Evolutionary conservation across 495 filamentous ascomycete genomes (phyloP), one percentile per base, ranked within the genome.

Genomic region (Penicillium samsonianum): DNA sequence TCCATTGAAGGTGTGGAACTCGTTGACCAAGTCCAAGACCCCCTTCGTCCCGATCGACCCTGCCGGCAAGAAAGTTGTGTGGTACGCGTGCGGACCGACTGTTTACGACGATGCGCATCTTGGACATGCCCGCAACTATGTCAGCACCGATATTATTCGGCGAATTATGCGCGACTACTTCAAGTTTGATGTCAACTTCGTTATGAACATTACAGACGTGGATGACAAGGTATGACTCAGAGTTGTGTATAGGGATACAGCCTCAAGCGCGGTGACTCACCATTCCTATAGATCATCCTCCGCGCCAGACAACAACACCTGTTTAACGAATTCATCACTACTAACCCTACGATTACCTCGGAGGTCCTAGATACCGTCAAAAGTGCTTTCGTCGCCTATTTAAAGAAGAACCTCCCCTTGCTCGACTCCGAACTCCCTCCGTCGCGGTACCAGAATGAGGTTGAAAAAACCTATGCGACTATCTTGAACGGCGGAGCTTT

Each of bases 191-290:
- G 85, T 98, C 53, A 82, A 87, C 42, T 96, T 96, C 79, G 91
- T 97, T 45, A 93, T 95, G 88, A 98, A 98, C 72, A 90, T 96
- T 62, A 96, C 92, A 5, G 90, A 96, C 75, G 83, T 96, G 2
- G 91, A 96, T 69, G 91, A 96, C 75, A 98, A 96, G 84, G 86
- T 89, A 67, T 53, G 64, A 1, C 23, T 28, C 25, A 9, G 20
- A 12, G 4, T 5, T 40, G 17, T 25, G 23, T 38, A 26, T 26
- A 16, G 47, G 22, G 14, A 33, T 35, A 33, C 23, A 20, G 25
- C n/a, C 7, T 22, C 33, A 5, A 45, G 31, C 20, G n/a, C 11
- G 37, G 38, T 48, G 59, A 62, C 53, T 63, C 35, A 61, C 31
- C 12, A 50, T 40, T 53, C 25, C 7, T 47, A 45, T 64, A 89